Base-by-base conservation (phyloP, 2,329 filamentous ascomycete species). In the Blumeria graminis region DNA sequence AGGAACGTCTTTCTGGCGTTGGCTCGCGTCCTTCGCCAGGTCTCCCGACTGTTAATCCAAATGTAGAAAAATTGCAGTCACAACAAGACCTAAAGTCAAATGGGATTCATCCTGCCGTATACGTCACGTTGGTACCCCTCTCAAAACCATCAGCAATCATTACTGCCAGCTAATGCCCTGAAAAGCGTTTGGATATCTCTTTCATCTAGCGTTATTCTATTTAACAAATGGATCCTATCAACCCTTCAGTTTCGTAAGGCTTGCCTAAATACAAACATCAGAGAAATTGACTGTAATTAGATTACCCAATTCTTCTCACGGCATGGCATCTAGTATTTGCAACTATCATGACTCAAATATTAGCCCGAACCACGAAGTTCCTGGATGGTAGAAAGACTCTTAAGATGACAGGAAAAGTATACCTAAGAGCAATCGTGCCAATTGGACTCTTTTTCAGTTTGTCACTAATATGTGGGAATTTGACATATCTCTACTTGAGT, bases 171-270 rank as follows among this genome's bases (percentile, higher is more conserved):
- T 62, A 56, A 63, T 57, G 38, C 36, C 33, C 18, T 51, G 18
- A 36, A 34, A 69, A 94, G 89, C 65, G 75, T 81, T 63, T 98
- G 92, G 92, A 96, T 98, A 67, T 74, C 81, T 58, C 76, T 95
- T 69, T 94, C 86, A 66, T 94, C 88, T 46, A 86, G 84, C 65
- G 88, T 96, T 67, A 98, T 98, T 69, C 76, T 98, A 60, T 96
- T 95, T 82, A 96, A 98, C 81, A 98, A 98, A 79, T 94, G 86
- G 80, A 87, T 98, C 65, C 77, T 96, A 60, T 82, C 90, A 65
- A 89, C 83, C 41, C 76, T 83, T 60, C 77, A 86, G 61, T 95
- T 95, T 74, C 78, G 83, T 86, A 76, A 74, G 81, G 69, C 61
- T 38, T 33, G 46, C 18, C 18, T 14, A 36, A 16, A 38, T 11